Evolutionary conservation across 164 flowering plant species (phyloP), one percentile per base, ranked within the genome.

Genomic region (Litsea cubeba): DNA sequence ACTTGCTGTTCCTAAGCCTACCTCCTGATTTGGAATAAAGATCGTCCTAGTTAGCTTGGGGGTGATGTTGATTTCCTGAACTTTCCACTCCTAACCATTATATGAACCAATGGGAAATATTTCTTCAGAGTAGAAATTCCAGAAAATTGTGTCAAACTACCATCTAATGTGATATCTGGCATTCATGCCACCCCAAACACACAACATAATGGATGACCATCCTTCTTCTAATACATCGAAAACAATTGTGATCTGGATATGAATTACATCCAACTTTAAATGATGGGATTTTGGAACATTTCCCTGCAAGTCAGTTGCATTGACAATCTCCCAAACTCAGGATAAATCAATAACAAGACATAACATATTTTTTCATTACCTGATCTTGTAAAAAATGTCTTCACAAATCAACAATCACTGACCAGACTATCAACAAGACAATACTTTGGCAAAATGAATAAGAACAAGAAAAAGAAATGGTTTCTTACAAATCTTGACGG

Each of bases 371-470:
- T 25, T 66, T 25, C 46, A 66, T 26, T 30, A 28, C 69, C 18
- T 28, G 14, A 17, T 18, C 69, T 25, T n/a, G 30, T 2, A 14
- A 23, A 66, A 66, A 65, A 28, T 18, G 28, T 24, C 28, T 10
- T 6, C 66, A 63, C 66, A 58, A 58, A 58, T 24, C 2, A 25
- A 22, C 15, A 25, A 25, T 5, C 8, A 25, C 10, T 65, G 28
- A 26, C 14, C 40, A 25, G 7, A 25, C n/a, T 40, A 25, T 12
- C 12, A 66, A 63, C 66, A 63, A 15, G 26, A 66, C 5, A 32
- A 30, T 66, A 66, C 46, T 25, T 30, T 66, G n/a, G 18, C 8
- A 30, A 66, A 66, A 66, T 66, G 22, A 66, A 66, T 66, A 66
- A 26, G 8, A 66, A 66, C 35, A 66, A 66, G 12, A 28, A 15